Base-by-base conservation (phyloP, 2,329 filamentous ascomycete species). In the Scolecobasidium constrictum region DNA sequence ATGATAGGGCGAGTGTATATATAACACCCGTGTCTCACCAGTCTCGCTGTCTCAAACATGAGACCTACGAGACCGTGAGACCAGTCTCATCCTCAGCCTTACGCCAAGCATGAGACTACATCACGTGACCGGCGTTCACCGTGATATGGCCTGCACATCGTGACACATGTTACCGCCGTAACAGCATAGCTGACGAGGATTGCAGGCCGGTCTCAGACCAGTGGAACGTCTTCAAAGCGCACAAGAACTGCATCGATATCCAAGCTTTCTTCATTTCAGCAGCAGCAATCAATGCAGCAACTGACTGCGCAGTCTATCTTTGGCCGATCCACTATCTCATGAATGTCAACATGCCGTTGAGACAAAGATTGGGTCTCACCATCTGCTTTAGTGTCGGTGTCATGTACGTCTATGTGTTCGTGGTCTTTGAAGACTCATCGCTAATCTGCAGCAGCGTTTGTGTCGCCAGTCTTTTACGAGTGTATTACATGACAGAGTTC, bases 181-280 rank as follows among this genome's bases (percentile, higher is more conserved):
- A n/a, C n/a, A n/a, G n/a, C n/a, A n/a, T n/a, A n/a, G n/a, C n/a
- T n/a, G n/a, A n/a, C n/a, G n/a, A n/a, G n/a, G n/a, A n/a, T n/a
- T 7, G 26, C 26, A 31, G 26, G 26, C 26, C 26, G 26, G n/a
- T 31, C 9, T 31, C 26, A 7, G 26, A 31, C n/a, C 26, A 31
- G n/a, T 31, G 26, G 26, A 31, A 31, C 26, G 26, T 31, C 9
- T 31, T 31, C 26, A 31, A 31, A 31, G 26, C n/a, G 26, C 26
- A 31, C 26, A 31, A 31, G n/a, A 31, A 31, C 26, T 31, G 26
- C 26, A 31, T 31, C n/a, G n/a, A 31, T n/a, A 31, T 31, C 26
- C 26, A 31, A n/a, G 26, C 26, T n/a, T 31, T 31, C n/a, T 31
- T 31, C n/a, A 31, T 31, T 9, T 7, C 26, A 31, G 26, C 26